Conservation (phyloP, 2,329 filamentous ascomycete genomes). For the Clonostachys solani region DNA sequence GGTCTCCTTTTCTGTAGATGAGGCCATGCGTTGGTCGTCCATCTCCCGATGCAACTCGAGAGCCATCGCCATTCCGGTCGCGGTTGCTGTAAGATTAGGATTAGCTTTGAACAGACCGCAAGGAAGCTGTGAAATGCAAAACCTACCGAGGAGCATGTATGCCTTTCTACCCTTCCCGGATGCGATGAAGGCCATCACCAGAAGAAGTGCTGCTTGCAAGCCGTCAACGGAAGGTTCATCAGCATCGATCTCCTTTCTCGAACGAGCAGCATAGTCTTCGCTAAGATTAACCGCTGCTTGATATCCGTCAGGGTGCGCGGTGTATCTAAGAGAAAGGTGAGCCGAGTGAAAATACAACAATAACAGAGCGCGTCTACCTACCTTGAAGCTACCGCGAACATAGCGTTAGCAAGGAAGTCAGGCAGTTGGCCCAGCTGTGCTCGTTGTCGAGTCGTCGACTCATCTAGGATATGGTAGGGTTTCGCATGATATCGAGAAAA, state of each 20-base stretch:
- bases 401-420: constrained; percentile 46
- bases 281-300: constrained; percentile 64
- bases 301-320: constrained; percentile 62
- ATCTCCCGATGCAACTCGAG: constrained; percentile 77
- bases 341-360: constrained; percentile 1
- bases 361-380: constrained; percentile 21
- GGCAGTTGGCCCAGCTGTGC: constrained; percentile 65
- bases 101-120: not conserved
- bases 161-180: constrained; percentile 78
- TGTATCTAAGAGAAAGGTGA: constrained; percentile 46
- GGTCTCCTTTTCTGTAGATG: constrained; percentile 61
- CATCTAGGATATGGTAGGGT: constrained; percentile 78
- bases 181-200: constrained; percentile 73
- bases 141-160: constrained; percentile 60
- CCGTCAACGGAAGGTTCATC: constrained; percentile 79
- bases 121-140: constrained; percentile 50
- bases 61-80: constrained; percentile 78
- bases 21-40: constrained; percentile 45
- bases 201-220: constrained; percentile 69
- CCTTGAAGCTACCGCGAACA: constrained; percentile 61
- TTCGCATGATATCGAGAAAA: constrained; percentile 78
- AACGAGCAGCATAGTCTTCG: constrained; percentile 67
- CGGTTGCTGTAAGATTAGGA: constrained; percentile 52
- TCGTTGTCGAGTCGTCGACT: constrained; percentile 67
- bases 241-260: constrained; percentile 67